Percentiles rank a stretch among this genome's conserved stretches.
These are phyloP conservation scores for Cystobasidium slooffiae DNA, from an alignment of 1,284 basidiomycete species.

Conservation along the genomic window DNA sequence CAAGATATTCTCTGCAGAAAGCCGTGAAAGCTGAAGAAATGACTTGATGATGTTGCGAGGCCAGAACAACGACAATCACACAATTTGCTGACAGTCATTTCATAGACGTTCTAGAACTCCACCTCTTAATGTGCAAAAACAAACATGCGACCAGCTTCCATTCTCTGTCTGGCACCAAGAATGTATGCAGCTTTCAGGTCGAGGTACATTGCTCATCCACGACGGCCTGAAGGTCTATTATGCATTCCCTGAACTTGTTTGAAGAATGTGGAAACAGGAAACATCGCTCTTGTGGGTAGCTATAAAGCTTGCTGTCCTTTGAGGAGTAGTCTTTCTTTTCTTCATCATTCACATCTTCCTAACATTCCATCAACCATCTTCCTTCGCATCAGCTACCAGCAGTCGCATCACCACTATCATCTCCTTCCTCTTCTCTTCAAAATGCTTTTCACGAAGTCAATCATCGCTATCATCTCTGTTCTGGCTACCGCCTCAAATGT, in stretches of 20 bases:
- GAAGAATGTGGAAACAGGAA: neutral
- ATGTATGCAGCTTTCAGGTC: too few relatives aligned
- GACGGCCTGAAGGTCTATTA: neutral
- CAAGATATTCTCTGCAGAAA: too few relatives aligned
- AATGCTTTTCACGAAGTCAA: slow-evolving; percentile 5
- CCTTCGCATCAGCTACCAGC: too few relatives aligned
- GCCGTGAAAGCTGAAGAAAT: too few relatives aligned
- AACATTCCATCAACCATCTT: neutral
- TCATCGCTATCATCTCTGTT: slow-evolving; percentile 18
- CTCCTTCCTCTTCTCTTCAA: slow-evolving; percentile 11
- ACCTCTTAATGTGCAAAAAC: too few relatives aligned
- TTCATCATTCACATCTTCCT: neutral
- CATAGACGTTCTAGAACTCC: too few relatives aligned
- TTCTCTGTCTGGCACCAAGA: too few relatives aligned
- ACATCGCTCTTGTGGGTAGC: neutral
- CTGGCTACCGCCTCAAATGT: slow-evolving; percentile 11
- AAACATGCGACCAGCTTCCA: too few relatives aligned
- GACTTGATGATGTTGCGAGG: too few relatives aligned
- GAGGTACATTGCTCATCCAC: too few relatives aligned
- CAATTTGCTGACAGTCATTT: too few relatives aligned
- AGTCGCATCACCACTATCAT: neutral
- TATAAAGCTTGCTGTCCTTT: neutral
- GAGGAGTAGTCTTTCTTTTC: neutral
- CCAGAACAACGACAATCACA: too few relatives aligned
- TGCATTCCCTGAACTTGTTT: slow-evolving; percentile 17